Base-by-base conservation (phyloP, 305 asterid species). In the Ruellia speciosa region DNA sequence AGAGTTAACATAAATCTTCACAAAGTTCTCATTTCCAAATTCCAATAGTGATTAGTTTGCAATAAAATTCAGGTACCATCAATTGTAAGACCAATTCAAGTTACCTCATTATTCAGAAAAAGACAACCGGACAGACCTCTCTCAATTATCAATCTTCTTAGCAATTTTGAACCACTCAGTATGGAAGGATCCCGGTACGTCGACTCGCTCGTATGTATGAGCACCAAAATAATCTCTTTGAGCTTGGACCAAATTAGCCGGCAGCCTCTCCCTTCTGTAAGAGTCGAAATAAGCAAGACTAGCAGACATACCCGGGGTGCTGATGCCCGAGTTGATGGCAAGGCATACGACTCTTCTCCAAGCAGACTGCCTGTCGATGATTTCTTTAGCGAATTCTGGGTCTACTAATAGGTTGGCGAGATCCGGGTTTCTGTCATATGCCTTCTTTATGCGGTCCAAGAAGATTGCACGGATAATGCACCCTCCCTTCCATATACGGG, bases 171-270 rank as follows among this genome's bases (percentile, higher is more conserved):
- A 69, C 95, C 95, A 86, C 82, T 86, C 88, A 4, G 95, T 83
- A 65, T 86, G 95, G 62, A 61, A 79, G 10, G 95, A 59, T 56
- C 95, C 95, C 0, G 78, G 40, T 56, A 56, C 49, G 63, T 85
- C 95, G 55, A 71, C 58, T 77, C 92, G 81, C 70, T 86, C 92
- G 40, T 86, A 86, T 4, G 95, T 85, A 73, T 85, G 94, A 0
- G 90, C 94, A 52, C 94, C 94, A 18, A 85, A 85, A 65, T 82
- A 85, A 69, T 86, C 95, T 74, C 95, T 81, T 54, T 86, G 95
- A 49, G 95, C 95, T 75, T 86, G 95, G 58, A 86, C 92, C 61
- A 83, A 84, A 69, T 83, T 86, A 0, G 95, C 95, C 0, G 95
- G 95, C 60, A 86, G 88, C 62, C 95, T 83, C 18, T 70, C 81